phyloP scores from a whole-genome alignment of 306 rosid genomes.

The Prunus campanulata region DNA sequence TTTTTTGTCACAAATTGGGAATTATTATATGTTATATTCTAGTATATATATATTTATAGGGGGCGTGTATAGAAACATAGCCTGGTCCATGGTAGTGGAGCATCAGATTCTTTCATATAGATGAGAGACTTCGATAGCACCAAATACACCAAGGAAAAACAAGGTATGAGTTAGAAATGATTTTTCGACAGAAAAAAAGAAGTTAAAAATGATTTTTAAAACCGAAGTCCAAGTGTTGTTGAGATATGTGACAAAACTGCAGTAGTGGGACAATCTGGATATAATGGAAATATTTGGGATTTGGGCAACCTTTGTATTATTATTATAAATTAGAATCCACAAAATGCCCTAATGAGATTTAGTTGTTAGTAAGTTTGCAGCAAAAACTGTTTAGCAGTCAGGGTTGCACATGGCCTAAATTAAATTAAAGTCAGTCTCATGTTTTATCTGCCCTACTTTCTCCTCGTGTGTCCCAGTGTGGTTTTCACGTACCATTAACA shows the following conservation, averaged over 20 bases:
- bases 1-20: not conserved
- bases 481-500: not conserved
- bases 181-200: no score
- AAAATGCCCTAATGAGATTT: not conserved
- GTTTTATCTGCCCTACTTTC: not conserved
- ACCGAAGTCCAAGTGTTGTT: not conserved
- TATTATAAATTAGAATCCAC: not conserved
- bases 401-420: not conserved
- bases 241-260: not conserved
- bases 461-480: not conserved
- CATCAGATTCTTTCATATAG: not conserved
- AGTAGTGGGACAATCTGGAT: conserved; percentile 1
- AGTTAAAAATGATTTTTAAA: not conserved
- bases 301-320: not conserved
- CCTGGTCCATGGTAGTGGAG: not conserved
- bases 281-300: not conserved
- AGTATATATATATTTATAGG: not conserved
- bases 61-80: not conserved
- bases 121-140: no score
- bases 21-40: not conserved
- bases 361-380: not conserved
- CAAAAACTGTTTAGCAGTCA: not conserved
- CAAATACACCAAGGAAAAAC: not conserved
- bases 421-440: not conserved
- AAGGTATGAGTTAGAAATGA: not conserved